A percentile compares a stretch with the other conserved stretches of the same genome.
Conservation (phyloP, 768 basidiomycete species). For the Tulasnella sp. region DNA sequence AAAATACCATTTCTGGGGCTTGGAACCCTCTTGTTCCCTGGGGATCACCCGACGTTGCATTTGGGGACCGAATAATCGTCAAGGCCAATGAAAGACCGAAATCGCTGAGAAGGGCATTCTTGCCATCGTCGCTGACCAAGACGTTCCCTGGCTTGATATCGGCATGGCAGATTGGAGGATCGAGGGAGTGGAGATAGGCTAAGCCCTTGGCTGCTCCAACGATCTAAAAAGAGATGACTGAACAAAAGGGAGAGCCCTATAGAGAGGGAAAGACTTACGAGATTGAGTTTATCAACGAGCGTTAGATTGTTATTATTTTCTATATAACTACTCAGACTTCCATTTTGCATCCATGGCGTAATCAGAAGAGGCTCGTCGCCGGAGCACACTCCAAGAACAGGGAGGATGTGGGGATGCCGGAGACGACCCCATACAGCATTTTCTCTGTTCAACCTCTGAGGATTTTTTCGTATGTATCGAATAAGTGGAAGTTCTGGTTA, state of each 20-base stretch:
- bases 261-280: not conserved
- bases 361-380: not conserved
- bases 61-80: not conserved
- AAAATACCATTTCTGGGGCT: not conserved
- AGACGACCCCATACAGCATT: not conserved
- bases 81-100: not conserved
- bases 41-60: not conserved
- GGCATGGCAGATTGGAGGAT: not conserved
- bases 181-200: not conserved
- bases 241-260: not conserved
- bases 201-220: not conserved
- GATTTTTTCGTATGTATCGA: not conserved
- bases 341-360: not conserved
- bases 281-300: not conserved
- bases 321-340: not conserved
- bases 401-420: not conserved
- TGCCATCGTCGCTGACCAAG: not conserved
- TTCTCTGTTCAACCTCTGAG: not conserved
- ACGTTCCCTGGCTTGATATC: not conserved
- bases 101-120: not conserved
- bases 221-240: not conserved
- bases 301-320: not conserved
- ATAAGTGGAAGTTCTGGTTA: not conserved
- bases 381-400: not conserved
- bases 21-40: not conserved